Base-by-base conservation (phyloP, 768 basidiomycete species). In the Mycena belliarum region DNA sequence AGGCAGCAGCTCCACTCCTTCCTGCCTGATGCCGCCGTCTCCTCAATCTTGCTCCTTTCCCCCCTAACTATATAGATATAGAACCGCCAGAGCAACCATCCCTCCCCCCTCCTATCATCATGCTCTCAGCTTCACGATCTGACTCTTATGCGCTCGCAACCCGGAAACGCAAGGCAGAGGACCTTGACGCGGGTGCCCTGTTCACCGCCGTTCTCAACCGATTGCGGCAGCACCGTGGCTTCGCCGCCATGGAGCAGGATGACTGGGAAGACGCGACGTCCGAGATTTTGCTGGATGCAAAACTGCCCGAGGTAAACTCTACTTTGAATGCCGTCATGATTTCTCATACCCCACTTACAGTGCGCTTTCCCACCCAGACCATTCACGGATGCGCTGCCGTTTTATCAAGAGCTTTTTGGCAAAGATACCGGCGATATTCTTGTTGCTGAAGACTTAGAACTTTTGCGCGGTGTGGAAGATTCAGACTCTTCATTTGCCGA, bases 321-420 rank as follows among this genome's bases (percentile, higher is more conserved):
- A 41, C 49, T 40, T 40, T 16, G 40, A 49, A 29, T 40, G 24
- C n/a, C 37, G 15, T 40, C 35, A 23, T 37, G 28, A 37, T 25
- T 49, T 49, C 49, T 49, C 49, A 49, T 49, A 25, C 49, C 24
- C 10, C 49, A 28, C 23, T 49, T 49, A n/a, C 49, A 49, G 49
- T 25, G 35, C 4, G 6, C 49, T 4, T 7, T 24, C 23, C 18
- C 16, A 26, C 26, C 23, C 20, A 24, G 6, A n/a, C 49, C 49
- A 1, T 49, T 49, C 18, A 40, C 35, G 0, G 49, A 49, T 6
- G 24, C 49, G 16, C 23, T 3, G 4, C 24, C 49, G 6, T 49
- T 49, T 23, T 23, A 41, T 41, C 6, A 41, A 4, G 40, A 41
- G 2, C 3, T 41, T 23, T 41, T 41, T 16, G 7, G 14, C n/a